Percentiles rank a stretch among this genome's conserved stretches.
These are phyloP conservation scores for Coffea eugenioides DNA, from an alignment of 257 asterid genomes.

Conservation along the genomic window DNA sequence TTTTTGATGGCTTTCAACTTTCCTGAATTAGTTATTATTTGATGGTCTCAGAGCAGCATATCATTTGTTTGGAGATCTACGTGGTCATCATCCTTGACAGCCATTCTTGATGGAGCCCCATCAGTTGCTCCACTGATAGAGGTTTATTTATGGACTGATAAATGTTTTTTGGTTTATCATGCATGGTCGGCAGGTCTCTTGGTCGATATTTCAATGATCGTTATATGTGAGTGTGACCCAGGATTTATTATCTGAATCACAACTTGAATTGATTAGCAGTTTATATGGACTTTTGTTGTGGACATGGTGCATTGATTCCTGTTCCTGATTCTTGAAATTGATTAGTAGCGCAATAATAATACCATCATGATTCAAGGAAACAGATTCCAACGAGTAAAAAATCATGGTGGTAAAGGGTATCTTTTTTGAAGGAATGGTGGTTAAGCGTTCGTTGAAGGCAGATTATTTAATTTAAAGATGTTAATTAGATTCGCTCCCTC, in stretches of 20 bases:
- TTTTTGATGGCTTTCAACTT: neutral
- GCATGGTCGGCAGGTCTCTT: neutral
- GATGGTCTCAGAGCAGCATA: neutral
- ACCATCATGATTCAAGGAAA: neutral
- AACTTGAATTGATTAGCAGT: neutral
- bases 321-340: neutral
- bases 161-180: neutral
- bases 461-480: too few species aligned
- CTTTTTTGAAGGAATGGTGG: too few species aligned
- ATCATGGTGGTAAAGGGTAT: too few species aligned
- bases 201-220: too few species aligned
- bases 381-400: neutral
- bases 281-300: too few species aligned
- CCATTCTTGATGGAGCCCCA: neutral
- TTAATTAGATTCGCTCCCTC: neutral
- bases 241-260: neutral
- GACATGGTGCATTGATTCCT: too few species aligned
- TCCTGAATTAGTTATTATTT: conserved; percentile 6
- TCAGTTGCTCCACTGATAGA: too few species aligned
- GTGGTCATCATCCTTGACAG: neutral
- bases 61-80: neutral
- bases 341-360: neutral
- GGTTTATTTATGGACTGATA: too few species aligned
- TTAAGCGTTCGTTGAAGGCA: too few species aligned
- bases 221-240: neutral